A percentile compares a stretch with the other conserved stretches of the same genome.
phyloP scores from a whole-genome alignment of 163 green algal species.

The Smithsoniella earleae region DNA sequence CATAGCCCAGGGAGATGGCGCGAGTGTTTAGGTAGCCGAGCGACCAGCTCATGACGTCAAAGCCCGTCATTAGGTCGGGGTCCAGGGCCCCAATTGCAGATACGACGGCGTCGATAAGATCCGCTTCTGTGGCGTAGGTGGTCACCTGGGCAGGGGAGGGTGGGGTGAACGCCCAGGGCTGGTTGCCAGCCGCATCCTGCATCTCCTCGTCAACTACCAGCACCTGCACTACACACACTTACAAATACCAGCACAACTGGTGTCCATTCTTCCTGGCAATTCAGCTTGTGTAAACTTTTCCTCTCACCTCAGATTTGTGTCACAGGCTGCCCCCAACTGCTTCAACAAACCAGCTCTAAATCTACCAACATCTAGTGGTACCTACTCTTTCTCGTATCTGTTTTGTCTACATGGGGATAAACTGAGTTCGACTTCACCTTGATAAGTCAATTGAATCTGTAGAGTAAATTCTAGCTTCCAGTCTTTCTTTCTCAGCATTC shows the following conservation, averaged over 20 bases:
- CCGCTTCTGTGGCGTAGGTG: conserved; percentile 44
- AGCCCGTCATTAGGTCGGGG: conserved; percentile 87
- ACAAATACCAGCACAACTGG: conserved; percentile 37
- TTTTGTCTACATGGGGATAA: no score
- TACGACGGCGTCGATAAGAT: conserved; percentile 57
- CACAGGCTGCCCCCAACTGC: no score
- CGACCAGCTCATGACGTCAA: conserved; percentile 71
- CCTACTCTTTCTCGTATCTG: no score
- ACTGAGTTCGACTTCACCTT: no score
- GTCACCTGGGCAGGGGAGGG: conserved; percentile 38
- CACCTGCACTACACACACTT: conserved; percentile 37
- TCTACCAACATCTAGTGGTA: no score
- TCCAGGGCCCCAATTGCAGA: conserved; percentile 59
- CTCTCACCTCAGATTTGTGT: no score
- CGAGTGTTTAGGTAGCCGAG: conserved; percentile 79
- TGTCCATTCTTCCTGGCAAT: no score
- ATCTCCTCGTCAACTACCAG: not conserved
- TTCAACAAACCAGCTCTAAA: no score
- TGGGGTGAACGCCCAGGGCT: not conserved
- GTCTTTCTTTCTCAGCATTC: no score
- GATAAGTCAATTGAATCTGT: no score
- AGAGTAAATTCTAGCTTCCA: no score
- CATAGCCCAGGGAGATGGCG: conserved; percentile 38
- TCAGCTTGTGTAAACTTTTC: no score
- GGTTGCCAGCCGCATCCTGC: not conserved